Base-by-base conservation (phyloP, 164 flowering plant species). In the grape (Vitis vinifera) region DNA sequence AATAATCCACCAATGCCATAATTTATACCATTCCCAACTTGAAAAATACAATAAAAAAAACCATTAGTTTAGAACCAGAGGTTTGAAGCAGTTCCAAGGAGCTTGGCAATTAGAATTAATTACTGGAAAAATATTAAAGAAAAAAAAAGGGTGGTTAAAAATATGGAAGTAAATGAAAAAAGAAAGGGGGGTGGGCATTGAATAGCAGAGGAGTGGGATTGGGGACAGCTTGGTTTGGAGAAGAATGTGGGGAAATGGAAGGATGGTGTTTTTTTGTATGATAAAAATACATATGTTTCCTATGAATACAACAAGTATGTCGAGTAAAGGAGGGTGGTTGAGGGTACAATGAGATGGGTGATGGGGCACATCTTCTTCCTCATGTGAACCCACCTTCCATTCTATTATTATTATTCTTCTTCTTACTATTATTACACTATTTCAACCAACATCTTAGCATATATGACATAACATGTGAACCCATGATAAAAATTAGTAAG, bases 201-300 rank as follows among this genome's bases (percentile, higher is more conserved):
- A 67, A 67, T 64, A 72, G 72, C 27, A 61, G 63, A 73, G 70
- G 67, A 65, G 56, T 71, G 73, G 76, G 77, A 31, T 44, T 51
- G 71, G 77, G 49, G 77, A 78, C 77, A 82, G 77, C 82, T 80
- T 78, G 81, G 81, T 73, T 77, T 59, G 69, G 73, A 17, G 3
- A 19, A 58, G 58, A 65, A 51, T n/a, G 59, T 71, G 77, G 37
- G 66, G 76, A 70, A 70, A 59, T 65, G 78, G 57, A 62, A 69
- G 62, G 73, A 16, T 4, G n/a, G 62, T 67, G 67, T 73, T 67
- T 12, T 27, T 62, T 16, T 52, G 47, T 37, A 10, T 13, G 67
- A 73, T 72, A 59, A 77, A 73, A 75, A 73, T 66, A 63, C 27
- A 72, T 51, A 65, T 82, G 86, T 85, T 87, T 82, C 90, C 87